phyloP scores from a whole-genome alignment of 1,139 yeast species.

The Scheffersomyces segobiensis region DNA sequence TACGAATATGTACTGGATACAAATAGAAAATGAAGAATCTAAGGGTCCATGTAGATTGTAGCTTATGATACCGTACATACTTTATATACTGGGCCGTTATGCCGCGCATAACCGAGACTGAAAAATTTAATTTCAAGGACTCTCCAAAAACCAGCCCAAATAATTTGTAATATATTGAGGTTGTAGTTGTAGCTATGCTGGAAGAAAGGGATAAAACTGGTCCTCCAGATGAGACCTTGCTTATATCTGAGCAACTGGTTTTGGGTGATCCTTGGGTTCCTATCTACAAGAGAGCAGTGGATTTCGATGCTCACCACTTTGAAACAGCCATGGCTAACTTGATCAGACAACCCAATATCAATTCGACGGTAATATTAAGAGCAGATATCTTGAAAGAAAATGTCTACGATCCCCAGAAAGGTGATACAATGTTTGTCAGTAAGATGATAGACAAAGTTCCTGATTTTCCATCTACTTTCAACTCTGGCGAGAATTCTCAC shows the following conservation, averaged over 20 bases:
- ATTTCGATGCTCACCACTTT: slow-evolving; percentile 55
- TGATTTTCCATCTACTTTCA: slow-evolving; percentile 26
- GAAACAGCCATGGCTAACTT: slow-evolving; percentile 78
- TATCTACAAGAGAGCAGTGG: slow-evolving; percentile 46
- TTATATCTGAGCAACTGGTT: slow-evolving; percentile 28
- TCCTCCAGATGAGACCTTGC: background rate
- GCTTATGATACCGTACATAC: background rate
- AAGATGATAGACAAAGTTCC: slow-evolving; percentile 35
- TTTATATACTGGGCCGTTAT: background rate
- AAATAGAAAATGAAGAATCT: background rate
- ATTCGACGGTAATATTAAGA: slow-evolving; percentile 85
- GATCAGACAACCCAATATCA: slow-evolving; percentile 84
- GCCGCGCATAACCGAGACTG: background rate
- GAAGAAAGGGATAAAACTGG: background rate
- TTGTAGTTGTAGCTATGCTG: background rate
- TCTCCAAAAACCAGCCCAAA: background rate
- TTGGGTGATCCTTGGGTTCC: slow-evolving; percentile 73
- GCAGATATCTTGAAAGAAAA: slow-evolving; percentile 77
- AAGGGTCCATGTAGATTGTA: background rate
- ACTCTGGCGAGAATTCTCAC: slow-evolving; percentile 25
- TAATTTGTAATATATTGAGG: background rate
- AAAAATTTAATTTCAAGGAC: background rate
- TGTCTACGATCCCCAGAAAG: slow-evolving; percentile 37
- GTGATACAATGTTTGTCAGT: slow-evolving; percentile 35
- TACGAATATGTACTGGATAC: background rate